Conservation (phyloP, 1,139 yeast genomes). For the Protomyces gravidus region DNA sequence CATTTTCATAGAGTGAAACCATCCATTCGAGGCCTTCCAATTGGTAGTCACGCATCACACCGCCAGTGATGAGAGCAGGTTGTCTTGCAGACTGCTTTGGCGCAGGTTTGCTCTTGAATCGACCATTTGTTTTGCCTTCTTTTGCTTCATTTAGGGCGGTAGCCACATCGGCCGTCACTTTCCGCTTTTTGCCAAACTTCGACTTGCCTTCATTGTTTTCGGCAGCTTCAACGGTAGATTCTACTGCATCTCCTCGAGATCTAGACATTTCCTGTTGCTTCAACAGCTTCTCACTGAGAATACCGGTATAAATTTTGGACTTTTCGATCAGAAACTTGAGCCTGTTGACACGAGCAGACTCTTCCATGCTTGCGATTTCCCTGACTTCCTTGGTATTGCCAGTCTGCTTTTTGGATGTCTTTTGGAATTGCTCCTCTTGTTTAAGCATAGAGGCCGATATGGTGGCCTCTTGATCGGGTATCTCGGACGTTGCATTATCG, state of each 20-base stretch:
- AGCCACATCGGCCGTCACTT: conserved; percentile 26
- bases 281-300: conserved; percentile 67
- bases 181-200: conserved; percentile 32
- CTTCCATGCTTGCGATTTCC: conserved; percentile 12
- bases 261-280: conserved; percentile 45
- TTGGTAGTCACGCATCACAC: conserved; percentile 73
- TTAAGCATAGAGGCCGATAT: conserved; percentile 19
- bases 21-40: conserved; percentile 89
- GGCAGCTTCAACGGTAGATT: conserved; percentile 35
- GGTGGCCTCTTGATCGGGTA: neutral
- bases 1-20: conserved; percentile 81
- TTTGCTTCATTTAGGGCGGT: conserved; percentile 32
- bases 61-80: conserved; percentile 65
- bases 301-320: conserved; percentile 77
- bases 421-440: conserved; percentile 14
- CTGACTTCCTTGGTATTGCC: conserved; percentile 13
- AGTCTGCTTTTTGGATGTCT: conserved; percentile 6
- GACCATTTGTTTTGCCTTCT: conserved; percentile 22
- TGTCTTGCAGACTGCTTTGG: conserved; percentile 44
- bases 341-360: conserved; percentile 39
- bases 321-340: conserved; percentile 70
- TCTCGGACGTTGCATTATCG: neutral
- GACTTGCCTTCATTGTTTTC: conserved; percentile 30
- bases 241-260: conserved; percentile 38
- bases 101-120: conserved; percentile 12